A percentile compares a stretch with the other conserved stretches of the same genome.
Evolutionary conservation across 2,329 filamentous ascomycete genomes (phyloP).

Genomic region (Colletotrichum orchidophilum): DNA sequence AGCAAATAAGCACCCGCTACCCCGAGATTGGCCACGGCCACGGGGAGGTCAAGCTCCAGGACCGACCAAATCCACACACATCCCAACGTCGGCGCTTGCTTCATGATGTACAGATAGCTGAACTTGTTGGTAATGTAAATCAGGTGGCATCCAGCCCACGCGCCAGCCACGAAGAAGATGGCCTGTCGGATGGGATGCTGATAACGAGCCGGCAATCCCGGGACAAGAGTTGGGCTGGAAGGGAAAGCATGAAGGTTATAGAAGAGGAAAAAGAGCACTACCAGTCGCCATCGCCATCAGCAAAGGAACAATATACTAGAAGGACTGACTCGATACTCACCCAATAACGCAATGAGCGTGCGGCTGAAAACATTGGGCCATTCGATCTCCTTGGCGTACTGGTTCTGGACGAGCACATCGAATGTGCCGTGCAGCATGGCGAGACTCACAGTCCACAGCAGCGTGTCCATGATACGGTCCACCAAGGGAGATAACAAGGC

Average conservation of each 20-base stretch:
- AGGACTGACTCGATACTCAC: conserved; percentile 47
- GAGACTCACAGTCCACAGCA: conserved; percentile 70
- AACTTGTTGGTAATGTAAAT: conserved; percentile 82
- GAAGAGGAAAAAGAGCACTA: conserved; percentile 65
- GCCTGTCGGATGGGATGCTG: conserved; percentile 62
- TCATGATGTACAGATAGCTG: conserved; percentile 90
- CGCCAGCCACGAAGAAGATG: conserved; percentile 71
- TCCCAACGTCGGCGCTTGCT: conserved; percentile 86
- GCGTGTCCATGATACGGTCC: conserved; percentile 63
- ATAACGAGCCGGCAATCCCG: conserved; percentile 55
- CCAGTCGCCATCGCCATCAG: background rate
- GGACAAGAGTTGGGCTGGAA: conserved; percentile 59
- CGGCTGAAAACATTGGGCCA: conserved; percentile 66
- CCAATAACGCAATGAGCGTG: conserved; percentile 60
- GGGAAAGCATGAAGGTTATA: conserved; percentile 65
- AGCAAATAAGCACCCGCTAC: conserved; percentile 56
- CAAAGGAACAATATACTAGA: background rate
- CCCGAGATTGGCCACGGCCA: conserved; percentile 66
- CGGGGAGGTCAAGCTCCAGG: conserved; percentile 80
- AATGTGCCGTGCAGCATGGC: conserved; percentile 78
- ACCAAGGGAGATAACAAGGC: conserved; percentile 51
- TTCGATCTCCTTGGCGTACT: conserved; percentile 75
- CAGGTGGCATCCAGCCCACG: conserved; percentile 77
- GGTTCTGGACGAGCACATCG: conserved; percentile 81
- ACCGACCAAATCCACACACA: conserved; percentile 95